These are phyloP conservation scores for Trichoderma semiorbis DNA, from an alignment of 2,329 filamentous ascomycete genomes.

Conservation along the genomic window DNA sequence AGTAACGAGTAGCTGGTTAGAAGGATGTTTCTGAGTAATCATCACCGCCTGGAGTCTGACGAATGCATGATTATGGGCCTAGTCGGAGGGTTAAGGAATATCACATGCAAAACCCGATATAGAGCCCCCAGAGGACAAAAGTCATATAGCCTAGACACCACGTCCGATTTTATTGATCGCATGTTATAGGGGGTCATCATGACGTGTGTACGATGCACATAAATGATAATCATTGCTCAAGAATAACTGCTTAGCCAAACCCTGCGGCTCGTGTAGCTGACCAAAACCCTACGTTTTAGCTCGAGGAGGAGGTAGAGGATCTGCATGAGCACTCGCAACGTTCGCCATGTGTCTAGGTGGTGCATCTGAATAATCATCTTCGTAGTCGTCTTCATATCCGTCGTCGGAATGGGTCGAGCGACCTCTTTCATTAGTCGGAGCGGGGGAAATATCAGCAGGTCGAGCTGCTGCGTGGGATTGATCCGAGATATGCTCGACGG, in stretches of 20 bases:
- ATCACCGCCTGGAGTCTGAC: background rate
- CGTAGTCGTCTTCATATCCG: conserved; percentile 36
- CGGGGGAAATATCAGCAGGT: conserved; percentile 23
- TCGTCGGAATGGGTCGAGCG: conserved; percentile 41
- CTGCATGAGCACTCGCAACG: background rate
- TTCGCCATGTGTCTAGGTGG: conserved; percentile 17
- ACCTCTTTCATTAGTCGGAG: conserved; percentile 28
- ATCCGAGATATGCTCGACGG: conserved; percentile 22
- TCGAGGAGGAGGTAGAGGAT: conserved; percentile 5
- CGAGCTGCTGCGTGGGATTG: conserved; percentile 24
- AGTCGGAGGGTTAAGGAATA: background rate
- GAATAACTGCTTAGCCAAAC: background rate
- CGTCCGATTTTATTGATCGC: background rate
- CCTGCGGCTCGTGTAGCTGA: background rate
- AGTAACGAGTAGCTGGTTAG: background rate
- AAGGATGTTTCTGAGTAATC: background rate
- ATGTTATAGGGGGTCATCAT: background rate
- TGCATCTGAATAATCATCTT: conserved; percentile 28
- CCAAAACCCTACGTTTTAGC: conserved; percentile 13
- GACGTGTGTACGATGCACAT: background rate
- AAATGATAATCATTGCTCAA: background rate
- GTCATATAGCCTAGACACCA: background rate
- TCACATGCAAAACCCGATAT: background rate
- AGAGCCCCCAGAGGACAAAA: background rate
- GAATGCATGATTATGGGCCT: background rate